phyloP scores from a whole-genome alignment of 2,329 filamentous ascomycete genomes.

The Chaetomiaceae sp. region DNA sequence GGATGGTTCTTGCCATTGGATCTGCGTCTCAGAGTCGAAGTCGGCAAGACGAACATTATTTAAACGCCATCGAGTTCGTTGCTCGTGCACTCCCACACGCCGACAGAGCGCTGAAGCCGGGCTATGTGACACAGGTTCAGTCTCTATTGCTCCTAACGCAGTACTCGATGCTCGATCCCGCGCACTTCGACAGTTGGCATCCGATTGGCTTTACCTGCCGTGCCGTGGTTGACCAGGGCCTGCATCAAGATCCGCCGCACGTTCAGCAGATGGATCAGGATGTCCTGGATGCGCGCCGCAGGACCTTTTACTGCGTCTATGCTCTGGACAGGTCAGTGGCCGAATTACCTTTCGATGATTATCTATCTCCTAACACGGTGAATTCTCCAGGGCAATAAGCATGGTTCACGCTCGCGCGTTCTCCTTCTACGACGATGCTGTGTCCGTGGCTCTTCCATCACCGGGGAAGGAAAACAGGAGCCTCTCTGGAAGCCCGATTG shows the following conservation, averaged over 20 bases:
- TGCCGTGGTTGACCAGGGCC: slow-evolving; percentile 81
- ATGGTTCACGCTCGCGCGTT: slow-evolving; percentile 84
- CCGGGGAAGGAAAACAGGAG: slow-evolving; percentile 39
- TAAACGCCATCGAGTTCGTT: slow-evolving; percentile 52
- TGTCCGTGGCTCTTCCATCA: slow-evolving; percentile 70
- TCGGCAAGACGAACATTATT: slow-evolving; percentile 61
- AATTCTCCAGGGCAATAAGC: slow-evolving; percentile 67
- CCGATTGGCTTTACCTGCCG: slow-evolving; percentile 85
- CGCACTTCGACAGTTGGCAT: slow-evolving; percentile 92
- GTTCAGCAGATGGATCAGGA: slow-evolving; percentile 63
- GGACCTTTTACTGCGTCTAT: slow-evolving; percentile 88
- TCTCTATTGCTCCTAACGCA: slow-evolving; percentile 80
- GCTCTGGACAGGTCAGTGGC: slow-evolving; percentile 70
- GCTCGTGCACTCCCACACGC: slow-evolving; percentile 68
- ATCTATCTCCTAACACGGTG: slow-evolving; percentile 3
- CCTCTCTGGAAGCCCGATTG: slow-evolving; percentile 40
- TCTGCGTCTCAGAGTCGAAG: slow-evolving; percentile 68
- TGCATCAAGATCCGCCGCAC: slow-evolving; percentile 83
- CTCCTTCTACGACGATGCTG: slow-evolving; percentile 87
- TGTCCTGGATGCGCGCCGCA: slow-evolving; percentile 71
- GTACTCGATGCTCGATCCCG: slow-evolving; percentile 84
- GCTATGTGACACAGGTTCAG: slow-evolving; percentile 80
- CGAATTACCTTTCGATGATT: not conserved
- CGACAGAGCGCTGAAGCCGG: slow-evolving; percentile 78
- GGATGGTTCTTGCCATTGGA: slow-evolving; percentile 83